These are phyloP conservation scores for Acer yangbiense DNA, from an alignment of 345 rosid genomes.

Conservation along the genomic window DNA sequence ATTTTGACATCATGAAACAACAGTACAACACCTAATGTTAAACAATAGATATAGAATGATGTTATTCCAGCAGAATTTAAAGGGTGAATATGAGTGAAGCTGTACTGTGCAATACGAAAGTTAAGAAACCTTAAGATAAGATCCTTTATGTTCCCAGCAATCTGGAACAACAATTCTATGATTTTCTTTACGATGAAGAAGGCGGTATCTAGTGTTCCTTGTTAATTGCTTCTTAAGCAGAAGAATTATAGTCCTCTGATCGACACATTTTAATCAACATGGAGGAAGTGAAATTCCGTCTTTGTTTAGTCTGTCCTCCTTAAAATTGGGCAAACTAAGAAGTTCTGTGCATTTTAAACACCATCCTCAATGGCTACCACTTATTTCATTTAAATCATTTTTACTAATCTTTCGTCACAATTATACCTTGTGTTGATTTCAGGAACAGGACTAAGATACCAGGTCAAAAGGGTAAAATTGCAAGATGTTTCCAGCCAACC, in stretches of 20 bases:
- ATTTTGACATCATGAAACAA: not conserved
- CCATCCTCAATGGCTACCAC: not conserved
- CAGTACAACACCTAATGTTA: not conserved
- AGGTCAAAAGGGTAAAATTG: not conserved
- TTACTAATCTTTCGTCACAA: not conserved
- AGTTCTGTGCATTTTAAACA: not conserved
- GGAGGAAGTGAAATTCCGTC: not conserved
- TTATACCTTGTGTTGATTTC: not conserved
- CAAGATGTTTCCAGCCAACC: not conserved
- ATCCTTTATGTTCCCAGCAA: not conserved
- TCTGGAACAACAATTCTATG: not conserved
- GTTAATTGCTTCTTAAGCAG: not conserved
- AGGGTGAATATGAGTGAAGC: not conserved
- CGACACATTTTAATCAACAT: not conserved
- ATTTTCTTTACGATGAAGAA: not conserved
- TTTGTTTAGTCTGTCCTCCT: not conserved
- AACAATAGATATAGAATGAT: not conserved
- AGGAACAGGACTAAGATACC: constrained; percentile 3
- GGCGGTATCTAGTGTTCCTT: not conserved
- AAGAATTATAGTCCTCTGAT: not conserved
- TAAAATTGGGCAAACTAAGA: not conserved
- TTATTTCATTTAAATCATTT: not conserved
- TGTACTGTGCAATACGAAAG: not conserved
- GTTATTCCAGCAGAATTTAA: not conserved
- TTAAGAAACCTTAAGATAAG: not conserved